These are phyloP conservation scores for Arabidopsis thaliana DNA, from an alignment of 345 rosid species.

Conservation along the genomic window TAIR10.1 NC_003070.9:6777501-6778000, in stretches of 20 bases:
- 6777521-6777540: conserved; percentile 32
- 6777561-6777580: conserved; percentile 31
- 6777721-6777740: not conserved
- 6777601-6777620: conserved; percentile 26
- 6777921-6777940: not conserved
- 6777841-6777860: too few species aligned
- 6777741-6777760: not conserved
- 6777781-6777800: not conserved
- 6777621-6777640: conserved; percentile 6
- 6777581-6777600: conserved; percentile 27
- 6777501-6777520: conserved; percentile 16
- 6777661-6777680: conserved; percentile 9
- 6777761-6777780: not conserved
- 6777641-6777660: conserved; percentile 12
- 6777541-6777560: conserved; percentile 7
- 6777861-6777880: not conserved
- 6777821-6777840: too few species aligned
- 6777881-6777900: too few species aligned
- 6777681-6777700: conserved; percentile 11
- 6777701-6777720: conserved; percentile 1
- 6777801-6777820: not conserved
- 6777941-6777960: too few species aligned
- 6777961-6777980: too few species aligned
- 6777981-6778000: too few species aligned
- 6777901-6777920: not conserved